Evolutionary conservation across 257 asterid species (phyloP).

Genomic region (Solanum pimpinellifolium): DNA sequence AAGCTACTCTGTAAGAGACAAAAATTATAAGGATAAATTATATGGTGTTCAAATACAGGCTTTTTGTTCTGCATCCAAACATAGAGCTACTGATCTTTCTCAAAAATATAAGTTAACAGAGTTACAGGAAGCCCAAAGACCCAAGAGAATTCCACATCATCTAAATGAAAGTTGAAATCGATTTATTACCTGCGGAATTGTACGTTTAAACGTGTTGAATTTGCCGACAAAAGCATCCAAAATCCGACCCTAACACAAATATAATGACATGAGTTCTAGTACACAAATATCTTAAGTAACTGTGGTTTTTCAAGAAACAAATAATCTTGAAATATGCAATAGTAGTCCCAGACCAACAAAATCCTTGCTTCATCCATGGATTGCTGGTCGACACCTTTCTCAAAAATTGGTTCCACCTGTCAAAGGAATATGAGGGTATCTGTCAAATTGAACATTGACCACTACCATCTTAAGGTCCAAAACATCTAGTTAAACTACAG

Average conservation of each 20-base stretch:
- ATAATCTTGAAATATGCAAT: not conserved
- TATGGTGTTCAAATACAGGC: not conserved
- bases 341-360: constrained; percentile 51
- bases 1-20: not conserved
- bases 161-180: not conserved
- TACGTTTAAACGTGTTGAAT: constrained; percentile 91
- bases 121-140: not conserved
- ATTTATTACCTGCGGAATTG: constrained; percentile 84
- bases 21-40: not conserved
- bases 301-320: not conserved
- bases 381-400: constrained; percentile 90
- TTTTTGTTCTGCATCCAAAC: not conserved
- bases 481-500: not conserved
- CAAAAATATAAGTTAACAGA: not conserved
- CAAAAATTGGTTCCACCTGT: constrained; percentile 96
- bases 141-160: not conserved
- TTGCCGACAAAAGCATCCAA: constrained; percentile 99
- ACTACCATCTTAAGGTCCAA: not conserved
- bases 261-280: constrained; percentile 1
- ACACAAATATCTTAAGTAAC: not conserved
- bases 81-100: not conserved
- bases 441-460: not conserved
- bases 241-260: constrained; percentile 70
- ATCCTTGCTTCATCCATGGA: constrained; percentile 95
- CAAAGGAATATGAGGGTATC: not conserved